Conservation (phyloP, 2,329 filamentous ascomycete genomes). For the Bimuria novae-zelandiae region DNA sequence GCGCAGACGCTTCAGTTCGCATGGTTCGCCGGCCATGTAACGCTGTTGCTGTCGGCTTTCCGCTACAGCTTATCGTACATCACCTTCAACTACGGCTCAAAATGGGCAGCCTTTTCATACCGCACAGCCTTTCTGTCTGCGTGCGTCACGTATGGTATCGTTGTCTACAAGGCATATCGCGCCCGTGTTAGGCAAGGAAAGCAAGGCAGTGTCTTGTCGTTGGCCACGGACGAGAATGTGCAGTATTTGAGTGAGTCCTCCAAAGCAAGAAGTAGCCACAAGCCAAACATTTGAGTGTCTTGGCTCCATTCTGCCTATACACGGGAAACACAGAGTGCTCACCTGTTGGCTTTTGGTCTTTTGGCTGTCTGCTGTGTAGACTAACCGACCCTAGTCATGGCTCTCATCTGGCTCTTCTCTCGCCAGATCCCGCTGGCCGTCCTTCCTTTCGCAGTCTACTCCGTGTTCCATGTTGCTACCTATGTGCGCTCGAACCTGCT, state of each 20-base stretch:
- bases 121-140: slow-evolving; percentile 88
- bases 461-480: slow-evolving; percentile 96
- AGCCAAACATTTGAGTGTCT: slow-evolving; percentile 10
- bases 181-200: slow-evolving; percentile 78
- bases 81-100: slow-evolving; percentile 82
- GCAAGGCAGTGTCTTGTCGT: slow-evolving; percentile 65
- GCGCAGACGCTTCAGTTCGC: slow-evolving; percentile 92
- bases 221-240: slow-evolving; percentile 90
- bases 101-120: slow-evolving; percentile 82
- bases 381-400: slow-evolving; percentile 69
- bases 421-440: slow-evolving; percentile 89
- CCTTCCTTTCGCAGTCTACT: slow-evolving; percentile 95
- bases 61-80: slow-evolving; percentile 87
- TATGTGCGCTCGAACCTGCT: slow-evolving; percentile 94
- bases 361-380: too few relatives aligned
- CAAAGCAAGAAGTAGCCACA: neutral
- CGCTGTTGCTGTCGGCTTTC: slow-evolving; percentile 78
- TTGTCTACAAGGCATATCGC: slow-evolving; percentile 96
- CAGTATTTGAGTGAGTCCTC: slow-evolving; percentile 85
- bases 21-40: slow-evolving; percentile 74
- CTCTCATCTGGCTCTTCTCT: slow-evolving; percentile 90
- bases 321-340: neutral
- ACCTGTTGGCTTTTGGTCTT: too few relatives aligned
- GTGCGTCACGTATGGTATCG: slow-evolving; percentile 92
- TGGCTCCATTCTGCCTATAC: slow-evolving; percentile 15